Evolutionary conservation across 208 protist species (phyloP).

Genomic region (Borovskyia barvae): DNA sequence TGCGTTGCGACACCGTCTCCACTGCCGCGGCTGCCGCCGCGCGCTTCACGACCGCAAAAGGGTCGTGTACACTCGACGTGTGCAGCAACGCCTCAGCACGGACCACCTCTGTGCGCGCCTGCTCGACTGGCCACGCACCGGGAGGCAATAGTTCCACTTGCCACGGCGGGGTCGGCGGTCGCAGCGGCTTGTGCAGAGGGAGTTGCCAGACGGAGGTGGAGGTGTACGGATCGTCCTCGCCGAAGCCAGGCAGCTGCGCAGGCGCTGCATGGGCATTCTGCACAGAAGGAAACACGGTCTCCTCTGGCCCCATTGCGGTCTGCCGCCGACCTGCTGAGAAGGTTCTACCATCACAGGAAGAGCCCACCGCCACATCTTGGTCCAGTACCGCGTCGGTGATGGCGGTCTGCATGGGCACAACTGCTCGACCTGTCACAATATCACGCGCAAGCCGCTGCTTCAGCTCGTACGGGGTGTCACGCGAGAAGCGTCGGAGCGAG

Average conservation of each 20-base stretch:
- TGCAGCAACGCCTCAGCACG: constrained; percentile 3
- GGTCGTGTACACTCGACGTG: constrained; percentile 3
- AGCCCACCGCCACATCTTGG: neutral
- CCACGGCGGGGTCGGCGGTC: constrained; percentile 8
- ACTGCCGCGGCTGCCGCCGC: neutral
- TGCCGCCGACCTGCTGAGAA: neutral
- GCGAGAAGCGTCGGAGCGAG: constrained; percentile 26
- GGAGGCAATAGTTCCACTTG: neutral
- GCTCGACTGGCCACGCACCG: constrained; percentile 2
- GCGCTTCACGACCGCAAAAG: neutral
- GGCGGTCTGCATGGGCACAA: constrained; percentile 32
- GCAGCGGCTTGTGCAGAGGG: constrained; percentile 1
- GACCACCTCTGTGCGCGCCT: neutral
- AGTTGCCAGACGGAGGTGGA: neutral
- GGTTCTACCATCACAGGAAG: neutral
- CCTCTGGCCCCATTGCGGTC: neutral
- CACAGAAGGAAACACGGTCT: neutral
- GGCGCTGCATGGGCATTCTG: neutral
- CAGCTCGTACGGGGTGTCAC: neutral
- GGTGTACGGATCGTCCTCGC: neutral
- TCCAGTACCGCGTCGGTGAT: constrained; percentile 22
- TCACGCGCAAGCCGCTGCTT: constrained; percentile 15
- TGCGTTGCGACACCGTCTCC: neutral
- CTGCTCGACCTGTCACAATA: constrained; percentile 6
- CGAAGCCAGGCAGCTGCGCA: no score